Base-by-base conservation (phyloP, 768 basidiomycete species). In the Pleurotus platypus region DNA sequence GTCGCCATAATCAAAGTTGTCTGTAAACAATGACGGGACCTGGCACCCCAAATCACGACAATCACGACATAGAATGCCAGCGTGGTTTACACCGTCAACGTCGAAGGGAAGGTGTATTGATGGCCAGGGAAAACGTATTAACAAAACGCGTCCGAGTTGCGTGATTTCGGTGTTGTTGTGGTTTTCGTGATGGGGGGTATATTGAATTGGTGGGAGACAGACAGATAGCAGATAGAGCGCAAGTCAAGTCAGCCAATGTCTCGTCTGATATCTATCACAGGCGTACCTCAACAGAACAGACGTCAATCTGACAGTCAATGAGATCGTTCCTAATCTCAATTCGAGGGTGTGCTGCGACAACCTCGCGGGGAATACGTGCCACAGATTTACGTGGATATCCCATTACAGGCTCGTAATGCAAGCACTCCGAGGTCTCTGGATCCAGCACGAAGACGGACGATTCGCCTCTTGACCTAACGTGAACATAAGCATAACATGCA, bases 1-100 rank as follows among this genome's bases (percentile, higher is more conserved):
- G 72, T 95, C 93, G 12, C 86, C 85, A 66, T 95, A 98, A 73
- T 98, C 97, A 66, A 99, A 99, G 73, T 98, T 98, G 73, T 98
- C 97, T 69, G 95, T 94, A 75, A 98, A 99, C 4, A 98, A 69
- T 1, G 95, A 95, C 1, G 94, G 94, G 38, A 98, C 91, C 90
- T 97, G 63, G 12, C 49, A 60, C 46, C 42, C n/a, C 20, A 3
- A 42, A 22, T 12, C 20, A 18, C n/a, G 15, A 56, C 42, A 24
- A 24, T 45, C 42, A 18, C 30, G 9, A 35, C 9, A 35, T 11
- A 35, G 30, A 11, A 35, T 11, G 3, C 8, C 9, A 35, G 8
- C 30, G 30, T 35, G 30, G 30, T 35, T 9, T 35, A 11, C 30
- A 35, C 30, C 30, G 30, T 9, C 30, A 4, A 35, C 30, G 30